phyloP scores from a whole-genome alignment of 352 stramenopile genomes.

The Phytophthora melonis region DNA sequence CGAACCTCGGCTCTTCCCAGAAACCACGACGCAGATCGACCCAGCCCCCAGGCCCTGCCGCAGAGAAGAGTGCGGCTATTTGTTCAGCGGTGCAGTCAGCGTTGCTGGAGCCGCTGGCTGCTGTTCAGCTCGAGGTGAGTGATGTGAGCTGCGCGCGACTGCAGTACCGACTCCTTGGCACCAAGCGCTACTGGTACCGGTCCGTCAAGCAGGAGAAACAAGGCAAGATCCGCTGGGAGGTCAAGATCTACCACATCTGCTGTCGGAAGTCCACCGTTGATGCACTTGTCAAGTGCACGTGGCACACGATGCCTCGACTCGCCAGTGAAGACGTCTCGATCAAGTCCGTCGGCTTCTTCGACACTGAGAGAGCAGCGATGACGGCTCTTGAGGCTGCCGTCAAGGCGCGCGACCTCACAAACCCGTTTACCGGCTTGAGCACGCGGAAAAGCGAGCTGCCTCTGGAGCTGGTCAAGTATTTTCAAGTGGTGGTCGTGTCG shows the following conservation, averaged over 20 bases:
- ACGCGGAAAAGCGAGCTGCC: slow-evolving; percentile 43
- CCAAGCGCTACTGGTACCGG: slow-evolving; percentile 74
- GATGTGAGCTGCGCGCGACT: slow-evolving; percentile 68
- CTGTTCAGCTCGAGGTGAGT: slow-evolving; percentile 32
- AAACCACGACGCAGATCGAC: slow-evolving; percentile 17
- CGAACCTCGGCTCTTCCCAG: slow-evolving; percentile 27
- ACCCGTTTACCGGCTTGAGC: slow-evolving; percentile 48
- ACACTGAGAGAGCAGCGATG: slow-evolving; percentile 59
- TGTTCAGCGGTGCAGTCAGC: slow-evolving; percentile 25
- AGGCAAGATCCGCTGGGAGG: slow-evolving; percentile 66
- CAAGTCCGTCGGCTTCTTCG: slow-evolving; percentile 63
- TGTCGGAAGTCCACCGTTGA: slow-evolving; percentile 57
- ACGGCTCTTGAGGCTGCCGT: slow-evolving; percentile 50
- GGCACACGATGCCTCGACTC: slow-evolving; percentile 49
- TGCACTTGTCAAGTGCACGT: slow-evolving; percentile 29
- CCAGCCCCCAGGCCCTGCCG: slow-evolving; percentile 25
- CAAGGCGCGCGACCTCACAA: slow-evolving; percentile 45
- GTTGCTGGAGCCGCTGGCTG: slow-evolving; percentile 21
- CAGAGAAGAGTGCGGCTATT: slow-evolving; percentile 35
- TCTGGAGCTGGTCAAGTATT: slow-evolving; percentile 40
- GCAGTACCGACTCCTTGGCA: slow-evolving; percentile 68
- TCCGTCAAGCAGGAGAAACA: slow-evolving; percentile 75
- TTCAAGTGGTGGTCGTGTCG: slow-evolving; percentile 63
- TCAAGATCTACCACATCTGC: slow-evolving; percentile 59
- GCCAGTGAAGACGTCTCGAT: slow-evolving; percentile 56